Evolutionary conservation across 805 yeast species (phyloP).

Genomic region (Candida taoyuanica): DNA sequence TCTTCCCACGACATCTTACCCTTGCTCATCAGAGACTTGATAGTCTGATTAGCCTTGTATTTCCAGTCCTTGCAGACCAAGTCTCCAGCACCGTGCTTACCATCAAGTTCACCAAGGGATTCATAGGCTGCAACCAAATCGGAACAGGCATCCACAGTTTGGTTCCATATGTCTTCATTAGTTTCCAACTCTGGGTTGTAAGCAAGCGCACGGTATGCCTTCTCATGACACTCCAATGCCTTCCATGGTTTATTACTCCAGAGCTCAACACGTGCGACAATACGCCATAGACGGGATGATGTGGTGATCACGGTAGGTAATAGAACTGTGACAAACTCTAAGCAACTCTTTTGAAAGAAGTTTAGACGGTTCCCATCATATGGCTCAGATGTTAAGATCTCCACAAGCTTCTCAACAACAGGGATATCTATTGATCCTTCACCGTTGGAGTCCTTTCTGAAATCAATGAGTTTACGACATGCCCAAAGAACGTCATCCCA

Average conservation of each 20-base stretch:
- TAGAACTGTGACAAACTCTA: slow-evolving; percentile 64
- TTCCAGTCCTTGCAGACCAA: slow-evolving; percentile 92
- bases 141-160: slow-evolving; percentile 70
- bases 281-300: slow-evolving; percentile 63
- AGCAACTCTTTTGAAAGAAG: slow-evolving; percentile 63
- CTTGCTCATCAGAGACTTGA: slow-evolving; percentile 71
- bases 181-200: slow-evolving; percentile 61
- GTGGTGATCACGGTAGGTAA: slow-evolving; percentile 69
- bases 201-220: slow-evolving; percentile 71
- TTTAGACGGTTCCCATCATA: slow-evolving; percentile 35
- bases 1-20: slow-evolving; percentile 81
- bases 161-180: slow-evolving; percentile 64
- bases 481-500: slow-evolving; percentile 89
- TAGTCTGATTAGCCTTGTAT: slow-evolving; percentile 68
- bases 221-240: slow-evolving; percentile 79
- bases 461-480: slow-evolving; percentile 53
- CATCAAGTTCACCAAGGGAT: slow-evolving; percentile 79
- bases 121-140: slow-evolving; percentile 85
- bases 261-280: slow-evolving; percentile 77
- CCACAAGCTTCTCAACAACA: slow-evolving; percentile 68
- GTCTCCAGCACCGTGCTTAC: slow-evolving; percentile 74
- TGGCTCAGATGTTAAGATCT: slow-evolving; percentile 50
- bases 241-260: slow-evolving; percentile 90
- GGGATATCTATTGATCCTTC: slow-evolving; percentile 71
- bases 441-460: slow-evolving; percentile 51